phyloP scores from a whole-genome alignment of 2,329 filamentous ascomycete genomes.

The Calonectria multiphialidica region DNA sequence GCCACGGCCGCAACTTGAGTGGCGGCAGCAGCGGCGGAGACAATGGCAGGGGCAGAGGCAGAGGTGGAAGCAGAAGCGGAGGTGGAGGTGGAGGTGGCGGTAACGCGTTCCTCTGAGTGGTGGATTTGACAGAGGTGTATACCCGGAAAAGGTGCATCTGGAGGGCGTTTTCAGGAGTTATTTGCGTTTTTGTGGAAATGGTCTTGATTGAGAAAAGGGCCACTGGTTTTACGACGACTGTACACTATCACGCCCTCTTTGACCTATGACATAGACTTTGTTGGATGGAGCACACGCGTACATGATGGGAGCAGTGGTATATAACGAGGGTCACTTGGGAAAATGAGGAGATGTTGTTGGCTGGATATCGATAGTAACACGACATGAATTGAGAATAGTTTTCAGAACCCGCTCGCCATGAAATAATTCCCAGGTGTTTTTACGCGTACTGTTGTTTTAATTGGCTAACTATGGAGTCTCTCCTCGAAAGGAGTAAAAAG shows the following conservation, averaged over 20 bases:
- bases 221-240: constrained; percentile 33
- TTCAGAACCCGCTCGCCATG: neutral
- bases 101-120: constrained; percentile 34
- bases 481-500: neutral
- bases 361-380: constrained; percentile 34
- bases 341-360: constrained; percentile 13
- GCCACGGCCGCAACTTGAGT: neutral
- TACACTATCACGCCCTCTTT: constrained; percentile 32
- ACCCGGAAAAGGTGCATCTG: constrained; percentile 34
- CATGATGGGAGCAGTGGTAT: constrained; percentile 33
- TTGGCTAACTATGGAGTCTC: neutral
- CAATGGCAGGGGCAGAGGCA: neutral
- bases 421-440: neutral
- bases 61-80: neutral
- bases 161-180: constrained; percentile 41
- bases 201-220: constrained; percentile 16
- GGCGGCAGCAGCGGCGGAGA: neutral
- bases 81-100: neutral
- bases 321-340: constrained; percentile 29
- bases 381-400: constrained; percentile 39
- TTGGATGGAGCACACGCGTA: constrained; percentile 37
- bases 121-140: constrained; percentile 3
- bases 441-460: neutral
- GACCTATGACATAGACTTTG: constrained; percentile 33
- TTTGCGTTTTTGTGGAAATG: neutral